phyloP scores from a whole-genome alignment of 768 basidiomycete genomes.

The Omphalotus guepiniiformis region DNA sequence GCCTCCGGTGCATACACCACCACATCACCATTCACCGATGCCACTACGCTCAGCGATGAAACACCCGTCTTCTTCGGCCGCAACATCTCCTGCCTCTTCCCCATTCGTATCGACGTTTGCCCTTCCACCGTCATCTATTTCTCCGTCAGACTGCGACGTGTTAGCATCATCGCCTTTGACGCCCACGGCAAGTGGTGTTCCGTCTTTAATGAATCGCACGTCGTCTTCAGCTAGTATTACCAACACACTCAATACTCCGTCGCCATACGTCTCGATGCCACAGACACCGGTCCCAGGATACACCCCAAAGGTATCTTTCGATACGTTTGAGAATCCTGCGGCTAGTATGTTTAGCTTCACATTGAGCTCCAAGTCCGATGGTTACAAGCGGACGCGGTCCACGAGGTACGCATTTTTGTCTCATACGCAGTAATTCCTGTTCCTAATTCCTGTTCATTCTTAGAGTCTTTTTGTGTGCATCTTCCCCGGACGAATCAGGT shows the following conservation, averaged over 20 bases:
- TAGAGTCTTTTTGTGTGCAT: slow-evolving; percentile 84
- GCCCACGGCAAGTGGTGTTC: background rate
- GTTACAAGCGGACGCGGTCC: slow-evolving; percentile 67
- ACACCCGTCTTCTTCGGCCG: background rate
- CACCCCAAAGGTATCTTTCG: slow-evolving; percentile 69
- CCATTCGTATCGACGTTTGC: background rate
- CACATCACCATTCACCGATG: background rate
- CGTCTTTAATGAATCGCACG: background rate
- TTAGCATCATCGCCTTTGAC: background rate
- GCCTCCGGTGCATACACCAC: slow-evolving; percentile 5
- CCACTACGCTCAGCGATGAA: slow-evolving; percentile 9
- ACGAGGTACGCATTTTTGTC: slow-evolving; percentile 34
- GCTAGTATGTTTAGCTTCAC: slow-evolving; percentile 88
- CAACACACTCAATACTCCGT: background rate
- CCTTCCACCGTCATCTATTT: background rate
- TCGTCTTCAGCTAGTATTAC: background rate
- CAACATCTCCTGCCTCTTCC: slow-evolving; percentile 1
- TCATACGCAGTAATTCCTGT: background rate
- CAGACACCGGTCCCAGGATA: slow-evolving; percentile 9
- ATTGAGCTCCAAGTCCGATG: slow-evolving; percentile 77
- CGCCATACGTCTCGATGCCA: slow-evolving; percentile 3
- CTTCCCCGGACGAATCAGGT: slow-evolving; percentile 86
- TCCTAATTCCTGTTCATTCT: background rate
- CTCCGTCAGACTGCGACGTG: background rate
- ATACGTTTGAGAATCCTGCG: slow-evolving; percentile 79